These are phyloP conservation scores for Coelastrella sp. DNA, from an alignment of 139 green algal species.

Conservation along the genomic window DNA sequence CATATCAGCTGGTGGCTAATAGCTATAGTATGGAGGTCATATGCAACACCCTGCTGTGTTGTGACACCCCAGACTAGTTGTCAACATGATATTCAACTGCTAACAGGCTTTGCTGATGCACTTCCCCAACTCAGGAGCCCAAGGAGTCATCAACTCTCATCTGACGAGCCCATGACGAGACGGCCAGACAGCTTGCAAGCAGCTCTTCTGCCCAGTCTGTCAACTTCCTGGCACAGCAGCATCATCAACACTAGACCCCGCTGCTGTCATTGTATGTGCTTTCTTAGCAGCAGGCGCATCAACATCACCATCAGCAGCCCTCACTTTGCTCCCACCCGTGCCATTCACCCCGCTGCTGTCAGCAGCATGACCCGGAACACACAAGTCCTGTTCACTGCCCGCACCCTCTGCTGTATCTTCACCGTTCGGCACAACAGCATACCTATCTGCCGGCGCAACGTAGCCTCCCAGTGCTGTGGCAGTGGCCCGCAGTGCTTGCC, in stretches of 20 bases:
- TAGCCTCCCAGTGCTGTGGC: constrained; percentile 36
- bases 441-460: constrained; percentile 68
- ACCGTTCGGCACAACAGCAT: constrained; percentile 61
- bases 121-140: no score
- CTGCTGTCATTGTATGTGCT: not conserved
- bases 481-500: constrained; percentile 40
- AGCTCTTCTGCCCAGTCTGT: no score
- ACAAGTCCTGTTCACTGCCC: not conserved
- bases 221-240: constrained; percentile 27
- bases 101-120: no score
- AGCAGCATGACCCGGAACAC: not conserved
- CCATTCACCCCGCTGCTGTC: constrained; percentile 14
- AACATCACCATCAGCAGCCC: not conserved
- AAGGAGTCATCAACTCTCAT: no score
- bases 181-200: no score
- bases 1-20: no score
- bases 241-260: not conserved
- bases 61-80: no score
- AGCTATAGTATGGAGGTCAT: no score
- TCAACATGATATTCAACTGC: no score
- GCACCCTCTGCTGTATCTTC: not conserved
- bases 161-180: no score
- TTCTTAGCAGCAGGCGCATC: not conserved
- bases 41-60: no score
- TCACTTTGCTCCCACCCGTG: not conserved